phyloP scores from a whole-genome alignment of 2,329 filamentous ascomycete species.

The Trichoderma sp. region DNA sequence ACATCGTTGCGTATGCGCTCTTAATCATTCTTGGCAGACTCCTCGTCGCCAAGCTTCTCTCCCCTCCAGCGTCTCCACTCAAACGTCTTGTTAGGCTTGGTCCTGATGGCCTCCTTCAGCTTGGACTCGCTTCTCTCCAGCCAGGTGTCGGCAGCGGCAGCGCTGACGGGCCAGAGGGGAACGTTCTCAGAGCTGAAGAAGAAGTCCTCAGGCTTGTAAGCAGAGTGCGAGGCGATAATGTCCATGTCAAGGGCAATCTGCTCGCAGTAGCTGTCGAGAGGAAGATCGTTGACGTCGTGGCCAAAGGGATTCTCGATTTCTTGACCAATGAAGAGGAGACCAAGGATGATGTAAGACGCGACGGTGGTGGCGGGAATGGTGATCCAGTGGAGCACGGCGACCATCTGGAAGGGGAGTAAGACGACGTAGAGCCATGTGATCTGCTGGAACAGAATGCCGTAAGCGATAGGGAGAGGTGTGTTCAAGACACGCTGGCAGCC shows the following conservation, averaged over 20 bases:
- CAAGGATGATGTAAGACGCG: slow-evolving; percentile 79
- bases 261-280: slow-evolving; percentile 71
- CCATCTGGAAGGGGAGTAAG: slow-evolving; percentile 78
- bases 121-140: slow-evolving; percentile 41
- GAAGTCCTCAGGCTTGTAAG: slow-evolving; percentile 32
- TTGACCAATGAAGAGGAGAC: slow-evolving; percentile 68
- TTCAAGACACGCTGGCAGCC: slow-evolving; percentile 75
- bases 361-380: slow-evolving; percentile 72
- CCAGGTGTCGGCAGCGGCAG: slow-evolving; percentile 37
- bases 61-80: slow-evolving; percentile 27
- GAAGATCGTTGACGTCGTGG: slow-evolving; percentile 77
- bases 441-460: slow-evolving; percentile 77
- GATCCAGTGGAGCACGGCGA: slow-evolving; percentile 61
- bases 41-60: not conserved
- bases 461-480: slow-evolving; percentile 78
- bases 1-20: not conserved
- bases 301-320: slow-evolving; percentile 87
- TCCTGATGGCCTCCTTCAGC: slow-evolving; percentile 39
- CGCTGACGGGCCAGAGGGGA: slow-evolving; percentile 55
- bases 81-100: slow-evolving; percentile 38
- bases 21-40: slow-evolving; percentile 15
- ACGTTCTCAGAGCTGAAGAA: slow-evolving; percentile 42
- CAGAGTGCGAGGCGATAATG: slow-evolving; percentile 58
- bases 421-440: slow-evolving; percentile 84
- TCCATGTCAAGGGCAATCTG: slow-evolving; percentile 73